Evolutionary conservation across 305 asterid genomes (phyloP).

Genomic region (Fraxinus nigra): DNA sequence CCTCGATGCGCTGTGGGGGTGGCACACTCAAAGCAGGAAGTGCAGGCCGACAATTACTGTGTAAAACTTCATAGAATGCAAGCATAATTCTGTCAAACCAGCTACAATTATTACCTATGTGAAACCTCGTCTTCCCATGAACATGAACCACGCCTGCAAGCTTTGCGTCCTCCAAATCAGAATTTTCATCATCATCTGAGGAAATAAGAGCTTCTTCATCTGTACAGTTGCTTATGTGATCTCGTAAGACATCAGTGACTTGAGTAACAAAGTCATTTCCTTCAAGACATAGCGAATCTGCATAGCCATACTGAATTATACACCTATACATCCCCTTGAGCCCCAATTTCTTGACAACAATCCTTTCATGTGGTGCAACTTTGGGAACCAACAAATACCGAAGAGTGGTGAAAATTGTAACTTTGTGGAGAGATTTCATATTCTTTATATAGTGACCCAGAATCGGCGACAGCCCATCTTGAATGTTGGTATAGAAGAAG

Average conservation of each 20-base stretch:
- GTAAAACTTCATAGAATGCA: constrained; percentile 42
- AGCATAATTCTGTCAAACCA: constrained; percentile 44
- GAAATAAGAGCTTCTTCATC: constrained; percentile 3
- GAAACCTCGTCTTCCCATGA: constrained; percentile 45
- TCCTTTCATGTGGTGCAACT: constrained; percentile 31
- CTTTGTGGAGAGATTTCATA: constrained; percentile 38
- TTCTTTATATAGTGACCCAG: constrained; percentile 44
- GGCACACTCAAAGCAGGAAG: constrained; percentile 39
- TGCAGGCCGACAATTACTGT: constrained; percentile 44
- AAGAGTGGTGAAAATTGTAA: constrained; percentile 38
- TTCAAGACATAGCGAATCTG: constrained; percentile 32
- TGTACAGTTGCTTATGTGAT: constrained; percentile 13
- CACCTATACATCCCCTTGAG: constrained; percentile 37
- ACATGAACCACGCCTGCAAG: constrained; percentile 43
- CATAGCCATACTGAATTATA: constrained; percentile 39
- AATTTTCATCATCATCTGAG: constrained; percentile 13
- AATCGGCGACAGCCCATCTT: constrained; percentile 43
- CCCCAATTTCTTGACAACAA: constrained; percentile 31
- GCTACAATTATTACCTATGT: constrained; percentile 31
- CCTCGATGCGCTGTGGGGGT: constrained; percentile 36
- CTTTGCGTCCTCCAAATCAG: constrained; percentile 33
- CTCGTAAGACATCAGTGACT: constrained; percentile 24
- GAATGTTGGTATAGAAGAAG: constrained; percentile 44
- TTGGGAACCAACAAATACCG: constrained; percentile 38
- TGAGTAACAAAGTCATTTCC: constrained; percentile 33